A percentile compares a stretch with the other conserved stretches of the same genome.
Conservation (phyloP, 148 eudicot genomes). For the Arbutus unedo region DNA sequence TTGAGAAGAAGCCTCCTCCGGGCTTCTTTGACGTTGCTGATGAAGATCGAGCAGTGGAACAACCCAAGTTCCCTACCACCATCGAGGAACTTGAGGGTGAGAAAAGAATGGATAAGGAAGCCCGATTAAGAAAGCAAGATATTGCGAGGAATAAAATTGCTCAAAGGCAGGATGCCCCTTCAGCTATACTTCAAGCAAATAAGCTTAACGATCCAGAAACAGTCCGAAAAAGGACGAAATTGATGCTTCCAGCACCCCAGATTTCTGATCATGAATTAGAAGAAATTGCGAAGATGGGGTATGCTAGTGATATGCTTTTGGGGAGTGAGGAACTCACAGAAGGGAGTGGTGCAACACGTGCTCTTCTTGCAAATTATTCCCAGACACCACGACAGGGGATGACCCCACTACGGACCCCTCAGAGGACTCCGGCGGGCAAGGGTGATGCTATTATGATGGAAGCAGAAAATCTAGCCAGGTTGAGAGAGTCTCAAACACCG, state of each 20-base stretch:
- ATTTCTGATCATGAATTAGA: slow-evolving; percentile 92
- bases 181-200: slow-evolving; percentile 94
- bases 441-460: slow-evolving; percentile 99
- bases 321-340: slow-evolving; percentile 77
- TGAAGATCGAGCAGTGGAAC: slow-evolving; percentile 79
- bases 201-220: slow-evolving; percentile 95
- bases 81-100: slow-evolving; percentile 98
- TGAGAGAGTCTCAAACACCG: slow-evolving; percentile 92
- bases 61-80: slow-evolving; percentile 81
- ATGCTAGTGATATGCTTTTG: slow-evolving; percentile 64
- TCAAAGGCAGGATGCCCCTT: slow-evolving; percentile 87
- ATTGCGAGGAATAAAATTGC: slow-evolving; percentile 94
- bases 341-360: slow-evolving; percentile 94
- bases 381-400: slow-evolving; percentile 93
- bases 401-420: slow-evolving; percentile 94
- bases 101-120: slow-evolving; percentile 85
- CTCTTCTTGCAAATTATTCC: slow-evolving; percentile 83
- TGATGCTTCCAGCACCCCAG: slow-evolving; percentile 96
- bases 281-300: slow-evolving; percentile 90
- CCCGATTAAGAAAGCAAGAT: slow-evolving; percentile 88
- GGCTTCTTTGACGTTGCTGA: slow-evolving; percentile 84
- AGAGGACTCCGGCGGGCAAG: slow-evolving; percentile 94
- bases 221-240: slow-evolving; percentile 78
- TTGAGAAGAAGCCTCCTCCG: slow-evolving; percentile 94
- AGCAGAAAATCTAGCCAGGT: slow-evolving; percentile 86